These are phyloP conservation scores for Nosema muscidifuracis DNA, from an alignment of 371 early-diverging fungal species.

Conservation along the genomic window DNA sequence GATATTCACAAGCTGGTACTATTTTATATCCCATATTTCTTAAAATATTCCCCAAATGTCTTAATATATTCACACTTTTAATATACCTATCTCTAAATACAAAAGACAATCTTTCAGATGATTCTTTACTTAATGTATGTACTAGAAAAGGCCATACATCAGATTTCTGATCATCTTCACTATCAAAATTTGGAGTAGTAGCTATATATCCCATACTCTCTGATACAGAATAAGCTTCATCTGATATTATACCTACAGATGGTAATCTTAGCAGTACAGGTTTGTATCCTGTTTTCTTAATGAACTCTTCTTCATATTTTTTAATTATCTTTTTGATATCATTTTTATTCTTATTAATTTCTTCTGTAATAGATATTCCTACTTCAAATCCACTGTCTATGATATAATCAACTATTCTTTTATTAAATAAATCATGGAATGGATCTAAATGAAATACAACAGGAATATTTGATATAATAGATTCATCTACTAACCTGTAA, in stretches of 20 bases:
- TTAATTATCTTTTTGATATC: background rate
- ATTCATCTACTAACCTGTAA: background rate
- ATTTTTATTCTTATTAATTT: background rate
- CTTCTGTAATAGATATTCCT: conserved; percentile 8
- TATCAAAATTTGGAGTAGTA: conserved; percentile 8
- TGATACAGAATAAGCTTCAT: background rate
- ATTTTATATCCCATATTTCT: background rate
- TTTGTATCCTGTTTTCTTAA: background rate
- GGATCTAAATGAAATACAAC: conserved; percentile 22
- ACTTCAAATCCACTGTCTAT: conserved; percentile 8
- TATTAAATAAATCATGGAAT: background rate
- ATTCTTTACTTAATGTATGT: background rate
- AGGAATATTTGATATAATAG: background rate
- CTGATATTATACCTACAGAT: background rate
- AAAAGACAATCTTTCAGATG: background rate
- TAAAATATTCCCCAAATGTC: background rate
- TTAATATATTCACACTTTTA: background rate
- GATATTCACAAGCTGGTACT: conserved; percentile 2
- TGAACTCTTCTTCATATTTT: conserved; percentile 4
- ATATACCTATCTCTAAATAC: conserved; percentile 21
- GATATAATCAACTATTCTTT: background rate
- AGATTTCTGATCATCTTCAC: conserved; percentile 25
- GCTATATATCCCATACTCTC: conserved; percentile 2
- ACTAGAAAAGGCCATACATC: background rate
- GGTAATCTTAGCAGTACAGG: conserved; percentile 6